A percentile compares a stretch with the other conserved stretches of the same genome.
Conservation (phyloP, 306 rosid species). For the Lagenaria siceraria region DNA sequence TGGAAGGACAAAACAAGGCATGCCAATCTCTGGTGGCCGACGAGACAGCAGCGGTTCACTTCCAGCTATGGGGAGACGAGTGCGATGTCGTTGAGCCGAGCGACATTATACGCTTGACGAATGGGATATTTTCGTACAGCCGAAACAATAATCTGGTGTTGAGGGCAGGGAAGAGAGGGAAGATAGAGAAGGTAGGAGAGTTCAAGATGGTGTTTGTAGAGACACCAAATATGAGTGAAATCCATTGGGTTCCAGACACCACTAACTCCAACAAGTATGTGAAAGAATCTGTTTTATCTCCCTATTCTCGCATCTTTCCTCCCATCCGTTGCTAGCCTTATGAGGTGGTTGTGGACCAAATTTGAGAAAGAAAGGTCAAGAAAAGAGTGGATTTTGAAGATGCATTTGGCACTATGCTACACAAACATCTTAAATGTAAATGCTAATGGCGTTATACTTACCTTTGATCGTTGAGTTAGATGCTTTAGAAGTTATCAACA, state of each 20-base stretch:
- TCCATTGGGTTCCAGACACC: conserved; percentile 58
- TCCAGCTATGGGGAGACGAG: conserved; percentile 82
- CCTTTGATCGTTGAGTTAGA: too few species aligned
- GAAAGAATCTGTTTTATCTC: conserved; percentile 38
- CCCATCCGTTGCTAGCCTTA: conserved; percentile 7
- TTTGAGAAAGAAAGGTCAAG: neutral
- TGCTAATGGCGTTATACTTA: too few species aligned
- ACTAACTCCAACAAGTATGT: conserved; percentile 33
- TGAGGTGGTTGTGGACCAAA: neutral
- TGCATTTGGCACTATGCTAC: neutral
- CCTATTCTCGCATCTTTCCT: conserved; percentile 50
- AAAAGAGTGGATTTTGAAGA: neutral
- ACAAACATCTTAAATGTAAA: neutral
- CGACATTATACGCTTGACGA: conserved; percentile 34
- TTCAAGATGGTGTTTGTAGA: conserved; percentile 56
- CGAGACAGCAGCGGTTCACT: conserved; percentile 61
- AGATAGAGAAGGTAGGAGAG: conserved; percentile 55
- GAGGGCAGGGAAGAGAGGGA: conserved; percentile 78
- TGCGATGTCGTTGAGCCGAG: conserved; percentile 47
- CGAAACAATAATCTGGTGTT: conserved; percentile 35
- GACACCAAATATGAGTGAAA: conserved; percentile 84
- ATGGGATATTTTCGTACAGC: conserved; percentile 59
- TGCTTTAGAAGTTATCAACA: too few species aligned
- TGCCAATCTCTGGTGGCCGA: conserved; percentile 65
- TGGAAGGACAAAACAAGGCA: conserved; percentile 42